A percentile compares a stretch with the other conserved stretches of the same genome.
These are phyloP conservation scores for Xylogone sp. DNA, from an alignment of 2,329 filamentous ascomycete species.

Conservation along the genomic window DNA sequence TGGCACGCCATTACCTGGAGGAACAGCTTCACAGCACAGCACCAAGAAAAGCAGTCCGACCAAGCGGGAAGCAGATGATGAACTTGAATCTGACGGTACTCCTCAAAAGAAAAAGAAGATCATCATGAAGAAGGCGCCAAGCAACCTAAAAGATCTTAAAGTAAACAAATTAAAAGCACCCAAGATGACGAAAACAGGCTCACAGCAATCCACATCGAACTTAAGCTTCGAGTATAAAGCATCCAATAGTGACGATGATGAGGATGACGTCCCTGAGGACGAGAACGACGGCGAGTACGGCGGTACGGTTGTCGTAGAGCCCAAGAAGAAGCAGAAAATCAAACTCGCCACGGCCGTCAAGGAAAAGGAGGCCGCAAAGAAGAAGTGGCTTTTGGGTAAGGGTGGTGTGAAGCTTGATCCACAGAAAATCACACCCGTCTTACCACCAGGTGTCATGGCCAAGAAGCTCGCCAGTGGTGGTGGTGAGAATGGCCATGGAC, in stretches of 20 bases:
- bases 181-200: conserved; percentile 16
- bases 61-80: conserved; percentile 26
- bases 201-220: conserved; percentile 16
- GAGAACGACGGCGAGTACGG: conserved; percentile 22
- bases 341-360: conserved; percentile 4
- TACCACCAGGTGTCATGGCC: neutral
- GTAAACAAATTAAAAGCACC: conserved; percentile 17
- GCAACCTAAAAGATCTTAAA: conserved; percentile 9
- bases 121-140: conserved; percentile 25
- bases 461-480: neutral
- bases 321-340: conserved; percentile 23
- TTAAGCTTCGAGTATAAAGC: conserved; percentile 20
- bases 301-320: conserved; percentile 16
- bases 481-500: neutral
- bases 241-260: conserved; percentile 17
- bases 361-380: conserved; percentile 5
- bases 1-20: conserved; percentile 51
- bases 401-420: conserved; percentile 8
- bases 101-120: conserved; percentile 26
- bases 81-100: conserved; percentile 26
- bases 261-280: conserved; percentile 13
- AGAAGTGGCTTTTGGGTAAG: conserved; percentile 13
- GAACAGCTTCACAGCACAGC: conserved; percentile 2
- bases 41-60: conserved; percentile 23
- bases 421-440: neutral